Evolutionary conservation across 148 eudicot species (phyloP), one percentile per base, ranked within the genome.

Genomic region (Nyssa sinensis): DNA sequence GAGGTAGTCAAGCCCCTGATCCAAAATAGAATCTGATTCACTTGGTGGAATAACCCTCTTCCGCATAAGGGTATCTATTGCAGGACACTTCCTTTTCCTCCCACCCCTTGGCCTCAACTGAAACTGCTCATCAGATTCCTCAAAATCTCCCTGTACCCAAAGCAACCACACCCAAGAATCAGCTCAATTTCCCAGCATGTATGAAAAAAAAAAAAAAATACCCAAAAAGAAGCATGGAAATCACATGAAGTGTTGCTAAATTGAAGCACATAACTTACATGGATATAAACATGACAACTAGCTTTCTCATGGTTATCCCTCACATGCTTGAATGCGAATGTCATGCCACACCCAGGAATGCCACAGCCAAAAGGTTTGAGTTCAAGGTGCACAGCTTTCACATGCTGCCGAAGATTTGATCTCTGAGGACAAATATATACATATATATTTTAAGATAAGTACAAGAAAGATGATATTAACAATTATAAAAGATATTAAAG

Each of bases 271-370:
- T 35, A 67, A 23, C 79, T 80, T 86, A 94, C 97, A 63, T 27
- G 87, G 5, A 77, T 83, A 79, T 83, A 93, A 14, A 83, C 69
- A 75, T 93, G 98, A 79, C 88, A 79, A n/a, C 76, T 79, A 8
- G 94, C 71, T 73, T 88, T 86, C 80, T 96, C 99, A 10, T 93
- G 99, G 25, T 91, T 89, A 74, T 93, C 94, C 74, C 94, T 91
- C 66, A 93, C 99, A 62, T 96, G 99, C 84, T 93, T 96, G 85
- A 88, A 93, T 11, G 93, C 47, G 64, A 96, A 96, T 67, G 82
- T 89, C 97, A 79, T 84, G 71, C 82, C 87, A 83, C 98, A 96
- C 4, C 93, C 93, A 59, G 89, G 75, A n/a, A 96, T 19, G 53
- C 88, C 69, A 69, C 99, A 96, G 9, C 64, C 64, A 73, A 84